phyloP scores from a whole-genome alignment of 2,329 filamentous ascomycete species.

The Dothistroma pini region DNA sequence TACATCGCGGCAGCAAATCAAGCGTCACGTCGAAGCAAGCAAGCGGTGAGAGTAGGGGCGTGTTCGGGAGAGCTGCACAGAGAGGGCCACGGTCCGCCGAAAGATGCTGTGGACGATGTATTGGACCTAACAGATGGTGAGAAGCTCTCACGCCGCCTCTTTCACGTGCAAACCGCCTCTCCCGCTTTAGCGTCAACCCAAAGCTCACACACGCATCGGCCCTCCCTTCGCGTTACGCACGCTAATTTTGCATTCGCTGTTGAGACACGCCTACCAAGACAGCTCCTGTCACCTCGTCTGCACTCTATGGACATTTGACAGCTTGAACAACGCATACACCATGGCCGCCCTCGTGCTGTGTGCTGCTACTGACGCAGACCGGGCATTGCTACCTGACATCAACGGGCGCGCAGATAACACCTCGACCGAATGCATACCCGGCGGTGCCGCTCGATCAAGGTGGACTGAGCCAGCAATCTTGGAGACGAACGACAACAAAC shows the following conservation, averaged over 20 bases:
- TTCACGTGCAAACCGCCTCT: background rate
- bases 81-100: background rate
- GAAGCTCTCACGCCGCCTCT: background rate
- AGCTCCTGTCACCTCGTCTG: background rate
- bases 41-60: background rate
- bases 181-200: background rate
- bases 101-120: background rate
- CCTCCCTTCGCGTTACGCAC: background rate
- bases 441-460: background rate
- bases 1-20: background rate
- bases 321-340: background rate
- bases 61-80: background rate
- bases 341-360: background rate
- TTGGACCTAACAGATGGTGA: background rate
- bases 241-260: background rate
- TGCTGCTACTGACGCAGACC: background rate
- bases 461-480: slow-evolving; percentile 1
- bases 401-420: background rate
- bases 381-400: background rate
- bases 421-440: background rate
- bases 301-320: background rate
- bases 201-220: background rate
- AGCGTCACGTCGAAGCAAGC: background rate
- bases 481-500: slow-evolving; percentile 6
- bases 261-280: background rate